A percentile compares a stretch with the other conserved stretches of the same genome.
phyloP scores from a whole-genome alignment of 192 early-diverging fungal genomes.

The Rhizophagus prolifer region DNA sequence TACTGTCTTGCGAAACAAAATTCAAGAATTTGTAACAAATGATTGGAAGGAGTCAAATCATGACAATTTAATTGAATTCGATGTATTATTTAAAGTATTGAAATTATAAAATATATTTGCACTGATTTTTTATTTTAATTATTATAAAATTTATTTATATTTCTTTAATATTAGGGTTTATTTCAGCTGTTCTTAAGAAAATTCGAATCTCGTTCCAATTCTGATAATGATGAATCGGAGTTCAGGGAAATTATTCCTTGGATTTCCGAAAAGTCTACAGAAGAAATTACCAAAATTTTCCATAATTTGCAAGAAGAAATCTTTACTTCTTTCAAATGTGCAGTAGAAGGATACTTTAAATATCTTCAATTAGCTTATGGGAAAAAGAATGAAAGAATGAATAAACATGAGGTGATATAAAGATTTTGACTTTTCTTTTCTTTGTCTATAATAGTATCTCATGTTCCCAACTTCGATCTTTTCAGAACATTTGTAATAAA shows the following conservation, averaged over 20 bases:
- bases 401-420: not conserved
- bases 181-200: conserved; percentile 11
- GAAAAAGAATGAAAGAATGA: not conserved
- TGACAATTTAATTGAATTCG: not conserved
- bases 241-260: conserved; percentile 8
- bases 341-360: conserved; percentile 25
- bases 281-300: not conserved
- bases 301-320: conserved; percentile 13
- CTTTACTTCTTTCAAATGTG: not conserved
- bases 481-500: conserved; percentile 15
- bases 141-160: not conserved
- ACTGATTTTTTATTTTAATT: not conserved
- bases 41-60: conserved; percentile 2
- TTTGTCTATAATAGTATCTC: not conserved
- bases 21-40: conserved; percentile 11
- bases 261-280: conserved; percentile 4
- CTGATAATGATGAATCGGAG: not conserved
- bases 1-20: conserved; percentile 4
- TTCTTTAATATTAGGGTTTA: not conserved
- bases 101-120: not conserved
- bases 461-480: not conserved
- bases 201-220: conserved; percentile 4
- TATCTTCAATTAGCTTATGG: conserved; percentile 7
- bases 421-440: conserved; percentile 18
- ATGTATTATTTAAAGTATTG: conserved; percentile 15